Percentiles rank a stretch among this genome's conserved stretches.
phyloP scores from a whole-genome alignment of 768 basidiomycete species.

The Porpolomopsis calyptriformis region DNA sequence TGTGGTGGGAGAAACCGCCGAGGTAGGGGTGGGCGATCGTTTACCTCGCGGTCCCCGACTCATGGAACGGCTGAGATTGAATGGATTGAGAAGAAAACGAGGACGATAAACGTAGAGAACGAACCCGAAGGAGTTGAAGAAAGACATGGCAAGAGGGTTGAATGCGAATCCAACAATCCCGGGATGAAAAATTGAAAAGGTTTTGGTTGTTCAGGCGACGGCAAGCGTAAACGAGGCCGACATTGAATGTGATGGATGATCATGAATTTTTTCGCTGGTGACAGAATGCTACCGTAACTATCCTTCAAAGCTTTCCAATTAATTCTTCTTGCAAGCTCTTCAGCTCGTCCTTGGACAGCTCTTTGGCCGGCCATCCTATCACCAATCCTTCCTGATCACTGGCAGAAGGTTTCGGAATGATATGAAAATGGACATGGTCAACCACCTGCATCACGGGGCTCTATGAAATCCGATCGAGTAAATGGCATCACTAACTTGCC shows the following conservation, averaged over 20 bases:
- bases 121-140: constrained; percentile 75
- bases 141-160: constrained; percentile 56
- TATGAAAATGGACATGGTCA: constrained; percentile 85
- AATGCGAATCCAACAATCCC: too few species aligned
- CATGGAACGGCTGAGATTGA: constrained; percentile 54
- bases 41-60: constrained; percentile 58
- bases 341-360: constrained; percentile 56
- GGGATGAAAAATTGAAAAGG: not conserved
- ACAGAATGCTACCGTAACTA: not conserved
- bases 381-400: constrained; percentile 63
- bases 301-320: constrained; percentile 22
- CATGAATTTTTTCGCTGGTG: not conserved
- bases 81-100: constrained; percentile 2
- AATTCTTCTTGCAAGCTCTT: constrained; percentile 46
- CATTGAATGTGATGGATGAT: too few species aligned
- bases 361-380: constrained; percentile 67
- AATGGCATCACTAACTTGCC: constrained; percentile 20
- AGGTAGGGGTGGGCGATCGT: constrained; percentile 67
- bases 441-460: constrained; percentile 39
- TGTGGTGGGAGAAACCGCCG: constrained; percentile 42
- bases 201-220: not conserved
- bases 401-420: constrained; percentile 79
- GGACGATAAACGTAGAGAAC: constrained; percentile 15
- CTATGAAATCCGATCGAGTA: too few species aligned
- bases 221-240: not conserved